Conservation (phyloP, 2,329 filamentous ascomycete species). For the Sporothrix pallida region DNA sequence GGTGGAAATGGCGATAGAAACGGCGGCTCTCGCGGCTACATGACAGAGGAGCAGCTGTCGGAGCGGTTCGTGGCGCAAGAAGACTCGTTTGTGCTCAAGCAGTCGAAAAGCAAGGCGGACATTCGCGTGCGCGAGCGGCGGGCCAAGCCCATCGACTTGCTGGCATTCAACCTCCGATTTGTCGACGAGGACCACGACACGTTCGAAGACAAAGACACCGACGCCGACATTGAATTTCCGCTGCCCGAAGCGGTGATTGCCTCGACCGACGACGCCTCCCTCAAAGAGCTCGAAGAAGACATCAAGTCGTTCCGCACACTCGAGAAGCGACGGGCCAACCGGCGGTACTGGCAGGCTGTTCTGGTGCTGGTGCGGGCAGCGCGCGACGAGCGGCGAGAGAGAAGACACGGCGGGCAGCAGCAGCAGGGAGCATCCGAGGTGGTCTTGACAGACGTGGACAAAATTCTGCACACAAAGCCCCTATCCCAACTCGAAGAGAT, state of each 20-base stretch:
- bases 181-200: slow-evolving; percentile 84
- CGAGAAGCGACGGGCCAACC: slow-evolving; percentile 77
- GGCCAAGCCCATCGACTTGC: slow-evolving; percentile 90
- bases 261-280: slow-evolving; percentile 65
- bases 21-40: slow-evolving; percentile 35
- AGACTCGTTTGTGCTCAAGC: slow-evolving; percentile 92
- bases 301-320: slow-evolving; percentile 80
- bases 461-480: slow-evolving; percentile 81
- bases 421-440: slow-evolving; percentile 72
- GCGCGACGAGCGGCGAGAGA: slow-evolving; percentile 61
- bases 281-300: slow-evolving; percentile 79
- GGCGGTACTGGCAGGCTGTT: slow-evolving; percentile 92
- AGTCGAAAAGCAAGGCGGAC: slow-evolving; percentile 97
- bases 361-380: slow-evolving; percentile 81
- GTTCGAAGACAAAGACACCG: slow-evolving; percentile 82
- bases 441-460: slow-evolving; percentile 86
- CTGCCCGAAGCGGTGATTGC: slow-evolving; percentile 83
- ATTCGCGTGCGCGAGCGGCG: slow-evolving; percentile 91
- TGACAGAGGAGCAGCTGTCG: slow-evolving; percentile 78
- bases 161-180: slow-evolving; percentile 87
- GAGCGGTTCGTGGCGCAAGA: slow-evolving; percentile 89
- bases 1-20: not conserved
- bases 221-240: slow-evolving; percentile 74
- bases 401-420: slow-evolving; percentile 56
- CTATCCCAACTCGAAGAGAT: slow-evolving; percentile 84